Conservation (phyloP, 129 eudicot species). For the Gnaphalium uliginosum region DNA sequence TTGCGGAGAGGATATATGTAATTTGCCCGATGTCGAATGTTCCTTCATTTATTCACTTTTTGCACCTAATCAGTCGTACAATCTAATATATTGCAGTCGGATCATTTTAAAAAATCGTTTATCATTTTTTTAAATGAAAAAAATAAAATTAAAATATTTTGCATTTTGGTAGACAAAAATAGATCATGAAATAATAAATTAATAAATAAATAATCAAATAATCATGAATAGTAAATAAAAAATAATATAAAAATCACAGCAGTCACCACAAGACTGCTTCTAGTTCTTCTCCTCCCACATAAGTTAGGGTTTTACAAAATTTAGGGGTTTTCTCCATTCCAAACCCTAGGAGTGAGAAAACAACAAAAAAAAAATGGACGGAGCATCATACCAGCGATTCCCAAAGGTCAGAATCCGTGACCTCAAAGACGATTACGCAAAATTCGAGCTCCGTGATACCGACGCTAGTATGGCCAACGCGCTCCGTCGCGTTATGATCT, state of each 20-base stretch:
- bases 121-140: too few relatives aligned
- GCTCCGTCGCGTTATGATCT: slow-evolving; percentile 98
- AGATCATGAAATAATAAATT: too few relatives aligned
- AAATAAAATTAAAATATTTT: too few relatives aligned
- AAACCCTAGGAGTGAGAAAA: slow-evolving; percentile 19
- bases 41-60: too few relatives aligned
- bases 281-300: not conserved
- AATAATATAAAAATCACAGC: not conserved
- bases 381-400: slow-evolving; percentile 77
- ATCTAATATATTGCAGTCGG: too few relatives aligned
- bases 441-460: slow-evolving; percentile 88
- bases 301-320: slow-evolving; percentile 28
- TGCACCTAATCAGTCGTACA: too few relatives aligned
- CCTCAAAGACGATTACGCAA: slow-evolving; percentile 64
- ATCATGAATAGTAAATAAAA: too few relatives aligned
- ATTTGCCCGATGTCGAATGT: too few relatives aligned
- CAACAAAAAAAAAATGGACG: slow-evolving; percentile 50
- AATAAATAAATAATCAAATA: too few relatives aligned
- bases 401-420: slow-evolving; percentile 82
- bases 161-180: too few relatives aligned
- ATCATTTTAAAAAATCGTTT: too few relatives aligned
- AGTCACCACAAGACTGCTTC: not conserved
- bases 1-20: too few relatives aligned
- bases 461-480: slow-evolving; percentile 94
- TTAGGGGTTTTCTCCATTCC: slow-evolving; percentile 3